Evolutionary conservation across 2,329 filamentous ascomycete species (phyloP).

Genomic region (Talaromyces rugulosus): DNA sequence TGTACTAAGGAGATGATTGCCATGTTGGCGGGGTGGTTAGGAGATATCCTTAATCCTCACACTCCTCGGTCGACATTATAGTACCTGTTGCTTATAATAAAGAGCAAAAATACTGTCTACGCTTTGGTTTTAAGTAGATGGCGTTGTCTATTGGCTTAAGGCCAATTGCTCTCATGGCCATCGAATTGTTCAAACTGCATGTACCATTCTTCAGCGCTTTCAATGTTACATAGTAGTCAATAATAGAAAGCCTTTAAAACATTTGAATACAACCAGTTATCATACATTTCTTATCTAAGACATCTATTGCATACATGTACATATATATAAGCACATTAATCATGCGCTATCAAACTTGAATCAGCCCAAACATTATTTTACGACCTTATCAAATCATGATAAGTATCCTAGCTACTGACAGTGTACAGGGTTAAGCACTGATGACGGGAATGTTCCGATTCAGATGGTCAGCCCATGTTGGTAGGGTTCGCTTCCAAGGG

Average conservation of each 20-base stretch:
- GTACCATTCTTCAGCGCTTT: too few species aligned
- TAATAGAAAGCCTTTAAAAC: neutral
- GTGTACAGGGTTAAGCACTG: slow-evolving; percentile 14
- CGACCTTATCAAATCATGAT: neutral
- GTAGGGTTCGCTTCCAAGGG: slow-evolving; percentile 46
- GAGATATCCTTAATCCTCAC: neutral
- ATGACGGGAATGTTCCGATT: slow-evolving; percentile 32
- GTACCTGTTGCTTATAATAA: too few species aligned
- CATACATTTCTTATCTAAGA: neutral
- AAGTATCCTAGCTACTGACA: neutral
- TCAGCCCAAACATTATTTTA: neutral
- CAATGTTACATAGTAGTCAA: neutral
- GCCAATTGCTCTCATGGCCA: too few species aligned
- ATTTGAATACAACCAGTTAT: neutral
- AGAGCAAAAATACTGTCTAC: too few species aligned
- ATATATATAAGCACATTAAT: neutral
- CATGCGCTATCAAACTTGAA: neutral
- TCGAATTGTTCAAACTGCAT: too few species aligned
- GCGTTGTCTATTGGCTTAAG: too few species aligned
- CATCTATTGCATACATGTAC: neutral
- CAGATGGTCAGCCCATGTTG: slow-evolving; percentile 52
- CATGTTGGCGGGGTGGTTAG: neutral
- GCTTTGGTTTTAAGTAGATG: too few species aligned
- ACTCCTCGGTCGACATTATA: neutral
- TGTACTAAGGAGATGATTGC: slow-evolving; percentile 3